Base-by-base conservation (phyloP, 2,329 filamentous ascomycete genomes). In the Claviceps quebecensis region DNA sequence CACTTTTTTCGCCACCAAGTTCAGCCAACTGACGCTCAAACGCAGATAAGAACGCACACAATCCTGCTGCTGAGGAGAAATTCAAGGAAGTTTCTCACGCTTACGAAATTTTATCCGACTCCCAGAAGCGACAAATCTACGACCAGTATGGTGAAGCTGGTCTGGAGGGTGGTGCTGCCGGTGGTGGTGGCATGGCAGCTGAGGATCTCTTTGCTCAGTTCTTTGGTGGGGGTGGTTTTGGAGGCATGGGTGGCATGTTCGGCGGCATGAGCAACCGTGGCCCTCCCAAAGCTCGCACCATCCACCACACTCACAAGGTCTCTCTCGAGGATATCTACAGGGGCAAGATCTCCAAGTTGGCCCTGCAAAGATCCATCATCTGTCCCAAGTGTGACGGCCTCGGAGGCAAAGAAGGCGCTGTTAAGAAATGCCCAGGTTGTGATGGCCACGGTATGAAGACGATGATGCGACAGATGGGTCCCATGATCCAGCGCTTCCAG, bases 391-490 rank as follows among this genome's bases (percentile, higher is more conserved):
- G 93, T 69, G 85, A 93, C 54, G 93, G 93, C 56, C 82, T 89
- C 54, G 93, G 93, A 64, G 93, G 93, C 59, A 98, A 98, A 76
- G 91, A 97, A 58, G 93, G 93, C 57, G 87, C 93, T n/a, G 91
- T 97, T 58, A 91, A 90, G 74, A 87, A 86, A 63, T 98, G 93
- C 71, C 66, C 80, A 41, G 86, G 88, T 64, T 98, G 93, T 69
- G 88, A 95, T 63, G 93, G 93, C 58, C 81, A 86, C 57, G 93
- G 93, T 70, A 95, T 96, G 87, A 97, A 97, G 85, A 96, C 87
- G 41, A 97, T 98, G 91, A 96, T 98, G 93, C 86, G 94, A 67
- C 93, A 98, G 73, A 97, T 98, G 90, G 93, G 93, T 49, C 93
- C 93, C 54, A 98, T 98, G 93, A 97, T 98, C 61, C 94, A 98